Conservation (phyloP, 2,329 filamentous ascomycete genomes). For the Scedosporium boydii region DNA sequence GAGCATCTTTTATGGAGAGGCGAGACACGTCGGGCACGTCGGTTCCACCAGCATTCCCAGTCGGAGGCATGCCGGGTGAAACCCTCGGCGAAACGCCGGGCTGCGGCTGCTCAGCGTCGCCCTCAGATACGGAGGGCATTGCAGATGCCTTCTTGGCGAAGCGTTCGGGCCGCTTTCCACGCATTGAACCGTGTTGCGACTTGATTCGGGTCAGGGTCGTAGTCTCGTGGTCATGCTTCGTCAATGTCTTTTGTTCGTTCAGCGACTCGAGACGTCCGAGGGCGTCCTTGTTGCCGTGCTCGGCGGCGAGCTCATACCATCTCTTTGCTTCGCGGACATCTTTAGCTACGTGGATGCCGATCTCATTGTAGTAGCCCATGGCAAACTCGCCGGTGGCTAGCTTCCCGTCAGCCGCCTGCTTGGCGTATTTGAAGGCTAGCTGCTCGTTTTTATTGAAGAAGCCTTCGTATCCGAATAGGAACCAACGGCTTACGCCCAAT, state of each 20-base stretch:
- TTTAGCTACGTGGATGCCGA: constrained; percentile 83
- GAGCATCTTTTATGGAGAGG: constrained; percentile 17
- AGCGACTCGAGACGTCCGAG: constrained; percentile 73
- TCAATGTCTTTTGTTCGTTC: constrained; percentile 71
- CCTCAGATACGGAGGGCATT: constrained; percentile 42
- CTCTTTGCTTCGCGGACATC: constrained; percentile 71
- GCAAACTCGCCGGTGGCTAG: constrained; percentile 91
- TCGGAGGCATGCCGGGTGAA: constrained; percentile 13
- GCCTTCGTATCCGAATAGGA: constrained; percentile 87
- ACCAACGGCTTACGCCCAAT: constrained; percentile 97
- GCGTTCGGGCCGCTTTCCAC: constrained; percentile 50
- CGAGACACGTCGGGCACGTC: constrained; percentile 29
- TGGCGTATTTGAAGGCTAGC: constrained; percentile 81
- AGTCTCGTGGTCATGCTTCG: constrained; percentile 86
- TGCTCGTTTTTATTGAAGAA: constrained; percentile 94
- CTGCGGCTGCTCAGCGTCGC: constrained; percentile 12
- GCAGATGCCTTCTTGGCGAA: constrained; percentile 35
- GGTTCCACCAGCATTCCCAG: constrained; percentile 9
- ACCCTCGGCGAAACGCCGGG: constrained; percentile 10
- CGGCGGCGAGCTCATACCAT: constrained; percentile 87
- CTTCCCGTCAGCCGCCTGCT: constrained; percentile 72
- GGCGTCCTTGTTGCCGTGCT: constrained; percentile 88
- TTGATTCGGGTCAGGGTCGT: constrained; percentile 84
- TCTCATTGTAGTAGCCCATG: constrained; percentile 94
- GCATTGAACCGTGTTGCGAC: constrained; percentile 63